Conservation (phyloP, 2,329 filamentous ascomycete genomes). For the Talaromyces funiculosus region DNA sequence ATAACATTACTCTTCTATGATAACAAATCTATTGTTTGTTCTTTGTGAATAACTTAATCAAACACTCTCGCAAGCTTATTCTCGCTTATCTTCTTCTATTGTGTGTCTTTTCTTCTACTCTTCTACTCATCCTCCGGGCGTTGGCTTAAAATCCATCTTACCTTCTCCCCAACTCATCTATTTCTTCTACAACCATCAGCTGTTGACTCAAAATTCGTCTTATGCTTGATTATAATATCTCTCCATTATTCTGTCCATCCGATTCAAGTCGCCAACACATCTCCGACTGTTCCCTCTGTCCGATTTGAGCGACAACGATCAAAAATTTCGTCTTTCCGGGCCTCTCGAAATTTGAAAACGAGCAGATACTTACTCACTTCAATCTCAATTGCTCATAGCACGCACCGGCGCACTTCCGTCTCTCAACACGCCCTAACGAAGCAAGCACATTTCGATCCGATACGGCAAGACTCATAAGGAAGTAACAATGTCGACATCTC, state of each 20-base stretch:
- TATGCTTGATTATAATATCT: not conserved
- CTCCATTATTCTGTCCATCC: too few species aligned
- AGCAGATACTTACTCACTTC: not conserved
- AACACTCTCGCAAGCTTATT: not conserved
- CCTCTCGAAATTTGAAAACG: not conserved
- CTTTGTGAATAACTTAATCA: not conserved
- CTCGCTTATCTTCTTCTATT: not conserved
- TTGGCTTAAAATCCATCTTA: not conserved
- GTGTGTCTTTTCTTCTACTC: not conserved
- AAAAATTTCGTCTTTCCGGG: not conserved
- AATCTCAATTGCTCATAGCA: not conserved
- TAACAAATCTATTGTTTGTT: not conserved
- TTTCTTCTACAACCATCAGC: not conserved
- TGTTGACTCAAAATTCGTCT: not conserved
- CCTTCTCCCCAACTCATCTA: not conserved
- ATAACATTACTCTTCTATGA: not conserved
- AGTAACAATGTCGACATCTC: not conserved
- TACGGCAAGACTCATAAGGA: not conserved
- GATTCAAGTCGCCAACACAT: too few species aligned
- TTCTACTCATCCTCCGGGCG: not conserved
- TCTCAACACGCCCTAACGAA: not conserved
- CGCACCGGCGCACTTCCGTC: not conserved
- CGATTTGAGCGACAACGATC: not conserved
- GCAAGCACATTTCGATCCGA: not conserved
- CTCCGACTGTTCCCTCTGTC: not conserved